Evolutionary conservation across 108 stramenopile species (phyloP).

Genomic region (Nannochloropsis oceanica): DNA sequence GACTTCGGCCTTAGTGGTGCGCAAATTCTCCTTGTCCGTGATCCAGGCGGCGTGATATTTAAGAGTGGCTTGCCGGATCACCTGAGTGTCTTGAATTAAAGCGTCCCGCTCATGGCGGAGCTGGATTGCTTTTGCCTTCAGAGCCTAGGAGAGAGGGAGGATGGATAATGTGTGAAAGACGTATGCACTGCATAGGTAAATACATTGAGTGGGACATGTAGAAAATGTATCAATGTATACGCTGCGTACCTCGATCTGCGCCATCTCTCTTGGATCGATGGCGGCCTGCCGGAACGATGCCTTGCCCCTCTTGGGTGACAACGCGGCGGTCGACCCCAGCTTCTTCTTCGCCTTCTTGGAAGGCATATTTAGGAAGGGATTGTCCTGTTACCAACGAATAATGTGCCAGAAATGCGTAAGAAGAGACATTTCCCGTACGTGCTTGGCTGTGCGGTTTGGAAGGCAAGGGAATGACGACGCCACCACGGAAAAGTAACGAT

Average conservation of each 20-base stretch:
- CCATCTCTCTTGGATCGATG: background rate
- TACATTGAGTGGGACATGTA: too few relatives aligned
- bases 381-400: too few relatives aligned
- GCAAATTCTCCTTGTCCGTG: background rate
- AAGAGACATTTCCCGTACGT: too few relatives aligned
- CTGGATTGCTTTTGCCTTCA: background rate
- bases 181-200: too few relatives aligned
- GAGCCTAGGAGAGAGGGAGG: background rate
- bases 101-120: background rate
- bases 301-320: background rate
- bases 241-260: background rate
- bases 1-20: background rate
- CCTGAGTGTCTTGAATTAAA: background rate
- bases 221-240: too few relatives aligned
- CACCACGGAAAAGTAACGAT: too few relatives aligned
- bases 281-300: background rate
- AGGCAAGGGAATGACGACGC: too few relatives aligned
- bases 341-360: background rate
- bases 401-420: too few relatives aligned
- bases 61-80: background rate
- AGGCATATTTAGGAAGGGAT: background rate
- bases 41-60: background rate
- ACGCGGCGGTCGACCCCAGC: background rate
- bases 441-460: too few relatives aligned
- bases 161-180: too few relatives aligned